Evolutionary conservation across 106 monocot genomes (phyloP).

Genomic region (Apostasia ramifera): DNA sequence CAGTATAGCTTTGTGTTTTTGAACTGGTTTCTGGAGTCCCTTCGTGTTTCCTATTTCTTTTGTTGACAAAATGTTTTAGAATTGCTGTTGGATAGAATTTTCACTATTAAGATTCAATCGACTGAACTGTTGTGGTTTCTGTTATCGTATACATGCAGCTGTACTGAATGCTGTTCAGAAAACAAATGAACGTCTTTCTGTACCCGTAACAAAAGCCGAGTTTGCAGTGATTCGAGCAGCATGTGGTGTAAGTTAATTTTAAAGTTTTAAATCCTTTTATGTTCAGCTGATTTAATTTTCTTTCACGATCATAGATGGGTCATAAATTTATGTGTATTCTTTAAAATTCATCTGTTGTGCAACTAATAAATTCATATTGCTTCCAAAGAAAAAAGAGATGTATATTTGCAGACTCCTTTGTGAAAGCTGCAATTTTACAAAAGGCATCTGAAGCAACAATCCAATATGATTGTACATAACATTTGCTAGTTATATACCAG

Average conservation of each 20-base stretch:
- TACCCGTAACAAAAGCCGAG: slow-evolving; percentile 83
- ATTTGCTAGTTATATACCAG: neutral
- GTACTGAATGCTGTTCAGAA: slow-evolving; percentile 49
- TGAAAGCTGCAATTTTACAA: neutral
- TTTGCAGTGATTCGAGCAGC: slow-evolving; percentile 80
- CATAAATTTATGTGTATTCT: too few species aligned
- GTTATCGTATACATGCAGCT: slow-evolving; percentile 33
- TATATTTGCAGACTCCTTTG: neutral
- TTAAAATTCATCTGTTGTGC: too few species aligned
- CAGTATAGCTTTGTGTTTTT: neutral
- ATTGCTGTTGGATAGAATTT: neutral
- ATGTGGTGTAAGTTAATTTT: slow-evolving; percentile 57
- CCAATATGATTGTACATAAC: neutral
- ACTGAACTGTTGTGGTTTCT: neutral
- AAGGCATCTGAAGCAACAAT: neutral
- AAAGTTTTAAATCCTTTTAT: neutral
- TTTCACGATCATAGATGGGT: too few species aligned
- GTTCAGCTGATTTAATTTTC: too few species aligned
- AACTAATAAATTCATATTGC: too few species aligned
- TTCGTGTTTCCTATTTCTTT: neutral
- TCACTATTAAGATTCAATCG: neutral
- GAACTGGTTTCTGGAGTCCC: neutral
- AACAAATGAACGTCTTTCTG: slow-evolving; percentile 57
- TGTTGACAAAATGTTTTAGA: neutral
- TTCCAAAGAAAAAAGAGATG: too few species aligned